Conservation (phyloP, 108 stramenopile genomes). For the Aurantiochytrium sp. region DNA sequence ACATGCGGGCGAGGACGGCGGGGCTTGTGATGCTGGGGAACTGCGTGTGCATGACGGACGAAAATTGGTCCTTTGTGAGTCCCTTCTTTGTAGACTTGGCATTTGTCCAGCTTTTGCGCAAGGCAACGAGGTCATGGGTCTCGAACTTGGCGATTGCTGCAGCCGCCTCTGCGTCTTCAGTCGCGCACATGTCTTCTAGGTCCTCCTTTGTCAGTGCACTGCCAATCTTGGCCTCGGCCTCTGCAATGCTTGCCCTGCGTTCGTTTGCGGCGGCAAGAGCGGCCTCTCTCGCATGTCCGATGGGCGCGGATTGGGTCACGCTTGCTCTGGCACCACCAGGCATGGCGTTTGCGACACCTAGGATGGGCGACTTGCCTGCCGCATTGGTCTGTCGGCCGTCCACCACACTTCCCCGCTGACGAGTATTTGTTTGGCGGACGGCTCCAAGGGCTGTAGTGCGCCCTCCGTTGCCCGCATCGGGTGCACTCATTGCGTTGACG, state of each 20-base stretch:
- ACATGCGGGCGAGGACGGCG: neutral
- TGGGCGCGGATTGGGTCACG: too few species aligned
- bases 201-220: neutral
- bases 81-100: neutral
- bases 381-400: too few species aligned
- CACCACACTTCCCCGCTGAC: too few species aligned
- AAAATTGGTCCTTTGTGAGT: neutral
- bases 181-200: neutral
- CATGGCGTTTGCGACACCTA: too few species aligned
- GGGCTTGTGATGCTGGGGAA: neutral
- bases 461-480: neutral
- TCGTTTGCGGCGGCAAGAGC: too few species aligned
- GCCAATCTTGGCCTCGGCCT: too few species aligned
- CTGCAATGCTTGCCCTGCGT: too few species aligned
- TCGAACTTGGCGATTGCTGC: neutral
- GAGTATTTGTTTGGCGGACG: too few species aligned
- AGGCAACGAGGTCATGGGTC: neutral
- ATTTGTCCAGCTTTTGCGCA: neutral
- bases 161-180: neutral
- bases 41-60: neutral
- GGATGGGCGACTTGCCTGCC: too few species aligned
- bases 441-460: neutral
- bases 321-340: too few species aligned
- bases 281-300: too few species aligned
- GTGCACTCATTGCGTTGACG: neutral